Evolutionary conservation across 1,284 basidiomycete genomes (phyloP), one percentile per base, ranked within the genome.

Genomic region (Puccinia horiana): DNA sequence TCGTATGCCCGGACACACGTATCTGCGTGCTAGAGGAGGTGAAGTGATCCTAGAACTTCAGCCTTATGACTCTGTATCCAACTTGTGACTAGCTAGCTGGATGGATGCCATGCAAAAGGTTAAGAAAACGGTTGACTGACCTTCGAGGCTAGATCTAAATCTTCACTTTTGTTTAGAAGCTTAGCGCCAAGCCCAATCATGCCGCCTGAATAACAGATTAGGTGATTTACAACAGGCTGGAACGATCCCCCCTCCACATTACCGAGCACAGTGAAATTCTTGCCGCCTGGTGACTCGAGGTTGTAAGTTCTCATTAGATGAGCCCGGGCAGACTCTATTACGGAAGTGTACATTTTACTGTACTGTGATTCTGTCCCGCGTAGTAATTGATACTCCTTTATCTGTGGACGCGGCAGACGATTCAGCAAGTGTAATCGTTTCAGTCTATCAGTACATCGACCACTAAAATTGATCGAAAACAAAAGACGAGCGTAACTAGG

Each of bases 121-220:
- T 69, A 63, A 5, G 65, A 52, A 29, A 74, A 58, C 63, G 29
- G 56, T 29, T 18, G 32, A 52, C 77, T 49, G 5, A 83, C 78
- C 70, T 76, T 75, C 76, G 84, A 56, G 72, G 84, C 74, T 63
- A 70, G 42, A 72, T 84, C 85, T 84, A 90, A 84, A 84, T 90
- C 90, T 16, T 86, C 74, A 0, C 84, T 83, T 0, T 89, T 85
- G 52, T 86, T 83, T n/a, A 90, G 85, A 4, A 90, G 85, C 61
- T 87, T 86, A 20, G 89, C 85, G 6, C 90, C 90, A 44, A 90
- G 86, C 2, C 88, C 89, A 2, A 90, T 85, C 89, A 90, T 90
- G 1, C 87, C 90, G 8, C 90, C 90, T 0, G 88, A 88, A 83
- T 90, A 91, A 84, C 90, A 90, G 0, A 89, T 87, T 0, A 88